A percentile compares a stretch with the other conserved stretches of the same genome.
phyloP scores from a whole-genome alignment of 371 early-diverging fungal genomes.

The Mucor saturninus region DNA sequence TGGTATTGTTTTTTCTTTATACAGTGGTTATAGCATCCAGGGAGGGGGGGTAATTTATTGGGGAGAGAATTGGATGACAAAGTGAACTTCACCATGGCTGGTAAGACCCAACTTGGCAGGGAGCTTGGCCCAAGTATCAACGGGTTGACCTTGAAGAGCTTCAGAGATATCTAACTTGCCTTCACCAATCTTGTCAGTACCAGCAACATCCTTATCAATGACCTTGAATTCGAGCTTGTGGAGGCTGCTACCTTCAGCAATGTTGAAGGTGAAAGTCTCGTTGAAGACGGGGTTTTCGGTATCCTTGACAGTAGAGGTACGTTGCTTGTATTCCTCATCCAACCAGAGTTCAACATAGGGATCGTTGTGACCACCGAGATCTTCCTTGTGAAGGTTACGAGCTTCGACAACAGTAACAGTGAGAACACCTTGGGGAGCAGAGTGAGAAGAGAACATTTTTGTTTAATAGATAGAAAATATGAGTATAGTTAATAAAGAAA shows the following conservation, averaged over 20 bases:
- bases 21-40: no score
- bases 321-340: constrained; percentile 47
- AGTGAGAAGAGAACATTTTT: constrained; percentile 29
- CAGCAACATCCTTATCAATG: constrained; percentile 40
- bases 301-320: constrained; percentile 28
- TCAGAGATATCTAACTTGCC: constrained; percentile 34
- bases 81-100: constrained; percentile 49
- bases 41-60: constrained; percentile 2
- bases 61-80: constrained; percentile 34
- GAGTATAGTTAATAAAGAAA: not conserved
- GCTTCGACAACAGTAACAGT: constrained; percentile 44
- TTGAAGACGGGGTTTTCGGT: constrained; percentile 49
- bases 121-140: constrained; percentile 46
- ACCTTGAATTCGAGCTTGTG: constrained; percentile 46
- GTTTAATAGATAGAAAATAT: not conserved
- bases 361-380: constrained; percentile 41
- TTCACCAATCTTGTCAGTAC: constrained; percentile 42
- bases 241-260: constrained; percentile 30
- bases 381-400: constrained; percentile 41
- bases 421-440: constrained; percentile 38
- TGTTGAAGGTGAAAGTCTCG: constrained; percentile 47
- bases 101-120: constrained; percentile 47
- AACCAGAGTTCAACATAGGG: constrained; percentile 47
- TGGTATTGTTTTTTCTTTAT: no score
- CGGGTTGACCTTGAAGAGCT: constrained; percentile 29